Percentiles rank a stretch among this genome's conserved stretches.
These are phyloP conservation scores for Larix kaempferi DNA, from an alignment of 75 land plant genomes.

Conservation along the genomic window DNA sequence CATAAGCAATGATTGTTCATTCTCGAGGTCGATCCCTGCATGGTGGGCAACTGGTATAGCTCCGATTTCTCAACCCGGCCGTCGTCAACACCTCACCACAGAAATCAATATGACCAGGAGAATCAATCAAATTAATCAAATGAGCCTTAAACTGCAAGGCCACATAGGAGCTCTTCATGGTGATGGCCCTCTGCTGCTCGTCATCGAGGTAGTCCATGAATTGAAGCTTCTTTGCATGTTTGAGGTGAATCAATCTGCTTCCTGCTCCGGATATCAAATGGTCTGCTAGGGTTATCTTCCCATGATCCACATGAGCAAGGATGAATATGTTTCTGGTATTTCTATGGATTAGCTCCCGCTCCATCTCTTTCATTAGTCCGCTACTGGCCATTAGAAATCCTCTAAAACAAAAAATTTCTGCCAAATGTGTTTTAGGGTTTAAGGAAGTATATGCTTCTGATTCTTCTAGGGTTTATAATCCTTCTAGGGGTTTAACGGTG, in stretches of 20 bases:
- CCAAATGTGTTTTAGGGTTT: too few relatives aligned
- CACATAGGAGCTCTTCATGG: constrained; percentile 95
- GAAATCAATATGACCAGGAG: constrained; percentile 96
- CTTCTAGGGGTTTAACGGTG: too few relatives aligned
- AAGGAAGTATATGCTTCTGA: too few relatives aligned
- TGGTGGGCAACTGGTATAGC: background rate
- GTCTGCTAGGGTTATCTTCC: constrained; percentile 92
- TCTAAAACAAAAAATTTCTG: too few relatives aligned
- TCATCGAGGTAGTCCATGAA: constrained; percentile 84
- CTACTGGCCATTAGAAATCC: too few relatives aligned
- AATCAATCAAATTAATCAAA: constrained; percentile 77
- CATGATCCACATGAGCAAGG: constrained; percentile 94
- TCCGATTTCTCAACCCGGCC: constrained; percentile 76
- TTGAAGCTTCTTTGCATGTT: constrained; percentile 72
- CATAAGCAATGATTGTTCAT: background rate
- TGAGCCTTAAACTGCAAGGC: constrained; percentile 46
- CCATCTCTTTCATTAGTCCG: too few relatives aligned
- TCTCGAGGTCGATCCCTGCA: background rate
- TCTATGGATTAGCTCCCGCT: background rate
- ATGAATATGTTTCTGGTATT: constrained; percentile 81
- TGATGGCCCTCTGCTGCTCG: constrained; percentile 88
- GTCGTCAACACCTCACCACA: constrained; percentile 94
- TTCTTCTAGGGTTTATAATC: too few relatives aligned
- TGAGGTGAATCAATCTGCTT: constrained; percentile 68
- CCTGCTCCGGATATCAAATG: constrained; percentile 77